Base-by-base conservation (phyloP, 202 grass and related monocot species). In the Panicum hallii region DNA sequence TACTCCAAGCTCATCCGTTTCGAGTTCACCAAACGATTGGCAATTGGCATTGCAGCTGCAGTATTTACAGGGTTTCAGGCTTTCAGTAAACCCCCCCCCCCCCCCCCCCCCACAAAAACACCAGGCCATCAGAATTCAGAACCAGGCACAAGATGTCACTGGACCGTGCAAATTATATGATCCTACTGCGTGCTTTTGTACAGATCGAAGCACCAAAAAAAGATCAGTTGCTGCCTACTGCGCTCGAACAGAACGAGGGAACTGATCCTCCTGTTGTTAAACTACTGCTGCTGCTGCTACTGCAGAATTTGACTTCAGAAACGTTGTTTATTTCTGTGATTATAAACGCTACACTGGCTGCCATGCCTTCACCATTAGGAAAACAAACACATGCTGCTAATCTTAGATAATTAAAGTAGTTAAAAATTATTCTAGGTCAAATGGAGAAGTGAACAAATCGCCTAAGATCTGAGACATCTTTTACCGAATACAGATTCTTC, bases 321-420 rank as follows among this genome's bases (percentile, higher is more conserved):
- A 34, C 7, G 26, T 15, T 75, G 16, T 61, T 50, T 76, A 68
- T 48, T 48, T 55, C 26, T 14, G 5, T 8, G 10, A 70, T 23
- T 38, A 34, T 54, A 32, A 62, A 17, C 46, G 79, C 36, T 44
- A 30, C 23, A 14, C 34, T 5, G 4, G 36, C 41, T 46, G n/a
- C 19, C 32, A 53, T 14, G 7, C 38, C 9, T 10, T 0, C 47
- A 9, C 48, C 67, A 78, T 26, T 45, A 79, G 66, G 62, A 54
- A 79, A 84, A 82, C 34, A 1, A 34, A 34, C 84, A 90, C 79
- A 83, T 90, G 79, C 49, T 20, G 49, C 34, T 82, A 57, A 72
- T 3, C 49, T 17, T 42, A 22, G 26, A 54, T 38, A 73, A 36
- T 52, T 72, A 53, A 20, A 20, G 8, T 38, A 20, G 28, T 11